Conservation (phyloP, 495 filamentous ascomycete genomes). For the Cryomyces minteri region DNA sequence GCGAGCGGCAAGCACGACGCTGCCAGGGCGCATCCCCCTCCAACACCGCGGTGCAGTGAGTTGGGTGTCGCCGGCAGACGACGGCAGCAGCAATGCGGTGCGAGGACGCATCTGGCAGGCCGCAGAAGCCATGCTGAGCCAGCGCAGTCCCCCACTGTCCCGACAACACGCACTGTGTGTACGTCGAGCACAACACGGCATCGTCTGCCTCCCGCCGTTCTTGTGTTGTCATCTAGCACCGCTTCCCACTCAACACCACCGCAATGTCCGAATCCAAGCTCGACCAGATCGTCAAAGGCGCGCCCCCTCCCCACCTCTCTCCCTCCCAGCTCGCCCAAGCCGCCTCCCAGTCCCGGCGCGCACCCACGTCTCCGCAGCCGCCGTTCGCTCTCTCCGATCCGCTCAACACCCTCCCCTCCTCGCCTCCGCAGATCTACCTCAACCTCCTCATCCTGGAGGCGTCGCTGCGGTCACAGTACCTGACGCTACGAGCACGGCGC, state of each 20-base stretch:
- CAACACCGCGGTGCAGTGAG: no score
- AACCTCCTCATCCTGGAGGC: conserved; percentile 96
- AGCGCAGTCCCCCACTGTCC: no score
- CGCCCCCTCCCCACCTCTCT: conserved; percentile 28
- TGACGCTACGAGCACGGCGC: conserved; percentile 70
- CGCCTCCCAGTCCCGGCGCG: conserved; percentile 10
- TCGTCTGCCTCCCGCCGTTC: no score
- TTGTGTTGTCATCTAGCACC: neutral
- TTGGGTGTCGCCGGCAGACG: no score
- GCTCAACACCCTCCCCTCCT: conserved; percentile 62
- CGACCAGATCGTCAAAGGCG: conserved; percentile 80
- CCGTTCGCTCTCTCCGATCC: conserved; percentile 42
- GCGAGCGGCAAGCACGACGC: no score
- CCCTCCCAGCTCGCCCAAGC: conserved; percentile 18
- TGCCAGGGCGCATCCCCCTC: no score
- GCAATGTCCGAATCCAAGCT: conserved; percentile 41
- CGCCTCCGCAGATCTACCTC: conserved; percentile 92
- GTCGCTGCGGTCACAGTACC: conserved; percentile 79
- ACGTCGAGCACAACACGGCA: no score
- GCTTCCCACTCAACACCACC: neutral
- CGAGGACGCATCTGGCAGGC: no score
- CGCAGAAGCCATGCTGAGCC: no score
- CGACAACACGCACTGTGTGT: no score
- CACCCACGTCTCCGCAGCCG: conserved; percentile 18
- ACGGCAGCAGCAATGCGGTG: no score